Conservation (phyloP, 1,284 basidiomycete species). For the Taiwanofungus camphoratus region DNA sequence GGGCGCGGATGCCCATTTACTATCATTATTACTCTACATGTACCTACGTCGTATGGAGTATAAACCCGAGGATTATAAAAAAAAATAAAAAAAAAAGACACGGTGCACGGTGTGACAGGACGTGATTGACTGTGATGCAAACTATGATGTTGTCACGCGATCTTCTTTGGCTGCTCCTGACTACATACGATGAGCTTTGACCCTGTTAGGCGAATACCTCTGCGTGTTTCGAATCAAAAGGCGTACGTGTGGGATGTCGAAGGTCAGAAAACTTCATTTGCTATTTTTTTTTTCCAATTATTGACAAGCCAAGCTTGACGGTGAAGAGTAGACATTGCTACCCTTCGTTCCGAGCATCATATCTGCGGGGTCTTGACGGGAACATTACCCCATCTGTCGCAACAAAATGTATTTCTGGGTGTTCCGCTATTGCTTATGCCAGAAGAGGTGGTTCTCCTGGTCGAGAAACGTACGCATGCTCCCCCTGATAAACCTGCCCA, state of each 20-base stretch:
- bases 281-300: conserved; percentile 5
- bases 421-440: conserved; percentile 84
- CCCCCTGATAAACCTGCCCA: not conserved
- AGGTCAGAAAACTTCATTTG: conserved; percentile 36
- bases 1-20: too few relatives aligned
- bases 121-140: conserved; percentile 8
- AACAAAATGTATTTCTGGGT: conserved; percentile 96
- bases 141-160: conserved; percentile 4
- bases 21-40: too few relatives aligned
- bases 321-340: conserved; percentile 62
- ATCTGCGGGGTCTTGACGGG: conserved; percentile 86
- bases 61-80: too few relatives aligned
- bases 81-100: too few relatives aligned
- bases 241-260: conserved; percentile 78
- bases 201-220: conserved; percentile 15
- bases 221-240: conserved; percentile 65
- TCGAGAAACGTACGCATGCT: conserved; percentile 62
- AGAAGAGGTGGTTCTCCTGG: conserved; percentile 87
- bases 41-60: too few relatives aligned
- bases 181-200: conserved; percentile 14
- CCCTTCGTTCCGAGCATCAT: conserved; percentile 71
- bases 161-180: too few relatives aligned
- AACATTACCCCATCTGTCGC: conserved; percentile 90
- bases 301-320: conserved; percentile 8
- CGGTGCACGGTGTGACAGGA: conserved; percentile 11